Conservation (phyloP, 2,329 filamentous ascomycete species). For the Rosellinia necatrix region DNA sequence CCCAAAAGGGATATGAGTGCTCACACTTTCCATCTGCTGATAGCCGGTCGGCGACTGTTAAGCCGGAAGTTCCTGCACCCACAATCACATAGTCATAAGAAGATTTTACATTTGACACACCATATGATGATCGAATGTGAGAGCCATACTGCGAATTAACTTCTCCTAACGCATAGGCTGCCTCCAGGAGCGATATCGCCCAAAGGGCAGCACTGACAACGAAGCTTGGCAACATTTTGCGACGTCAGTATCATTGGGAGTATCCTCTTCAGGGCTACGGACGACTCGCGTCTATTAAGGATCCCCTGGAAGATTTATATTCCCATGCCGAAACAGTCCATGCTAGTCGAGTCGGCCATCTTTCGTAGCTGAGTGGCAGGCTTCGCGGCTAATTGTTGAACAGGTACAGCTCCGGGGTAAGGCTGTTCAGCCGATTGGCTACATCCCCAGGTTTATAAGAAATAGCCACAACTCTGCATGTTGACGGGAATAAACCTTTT, state of each 20-base stretch:
- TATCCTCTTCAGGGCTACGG: neutral
- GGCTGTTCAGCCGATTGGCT: conserved; percentile 18
- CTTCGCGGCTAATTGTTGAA: conserved; percentile 16
- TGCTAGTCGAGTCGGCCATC: neutral
- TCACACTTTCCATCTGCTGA: conserved; percentile 37
- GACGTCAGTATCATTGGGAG: neutral
- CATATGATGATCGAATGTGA: neutral
- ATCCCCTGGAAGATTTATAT: too few relatives aligned
- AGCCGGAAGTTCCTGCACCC: conserved; percentile 36
- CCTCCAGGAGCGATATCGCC: neutral
- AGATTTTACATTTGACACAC: neutral
- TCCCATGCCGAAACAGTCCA: neutral
- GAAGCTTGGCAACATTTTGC: conserved; percentile 4
- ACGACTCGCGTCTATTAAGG: neutral
- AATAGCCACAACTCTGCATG: conserved; percentile 14
- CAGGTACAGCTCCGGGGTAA: conserved; percentile 1
- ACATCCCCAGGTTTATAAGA: neutral
- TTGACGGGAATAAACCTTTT: neutral
- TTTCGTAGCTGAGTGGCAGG: neutral
- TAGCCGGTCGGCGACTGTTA: conserved; percentile 38
- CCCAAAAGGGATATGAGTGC: neutral
- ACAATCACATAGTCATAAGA: conserved; percentile 39
- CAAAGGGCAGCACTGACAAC: conserved; percentile 1
- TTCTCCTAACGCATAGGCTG: neutral
- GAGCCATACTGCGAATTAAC: neutral